Percentiles rank a stretch among this genome's conserved stretches.
Evolutionary conservation across 2,329 filamentous ascomycete species (phyloP).

Genomic region (Corniculantispora saksenae): DNA sequence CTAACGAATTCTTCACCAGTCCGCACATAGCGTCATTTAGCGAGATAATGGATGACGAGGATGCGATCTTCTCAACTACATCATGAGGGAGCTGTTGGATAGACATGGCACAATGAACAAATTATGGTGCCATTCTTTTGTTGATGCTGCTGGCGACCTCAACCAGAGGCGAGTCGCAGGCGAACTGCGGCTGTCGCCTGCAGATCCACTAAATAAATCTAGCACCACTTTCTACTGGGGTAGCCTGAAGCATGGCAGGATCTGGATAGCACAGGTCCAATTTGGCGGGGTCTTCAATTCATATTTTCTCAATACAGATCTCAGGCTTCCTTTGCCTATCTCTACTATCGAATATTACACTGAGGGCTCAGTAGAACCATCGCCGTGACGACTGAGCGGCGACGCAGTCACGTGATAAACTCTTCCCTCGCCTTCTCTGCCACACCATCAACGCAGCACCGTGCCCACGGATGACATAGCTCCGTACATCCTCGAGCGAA

Average conservation of each 20-base stretch:
- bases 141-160: not conserved
- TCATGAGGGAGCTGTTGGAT: slow-evolving; percentile 71
- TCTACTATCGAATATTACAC: not conserved
- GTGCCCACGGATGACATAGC: not conserved
- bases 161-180: not conserved
- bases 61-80: slow-evolving; percentile 78
- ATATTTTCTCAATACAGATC: not conserved
- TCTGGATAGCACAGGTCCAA: not conserved
- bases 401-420: slow-evolving; percentile 11
- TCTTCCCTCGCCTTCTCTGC: not conserved
- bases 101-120: slow-evolving; percentile 46
- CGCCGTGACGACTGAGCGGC: not conserved
- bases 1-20: slow-evolving; percentile 80
- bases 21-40: slow-evolving; percentile 71
- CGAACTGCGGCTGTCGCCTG: not conserved
- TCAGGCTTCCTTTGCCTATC: too few relatives aligned
- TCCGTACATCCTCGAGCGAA: not conserved
- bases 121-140: not conserved
- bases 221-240: slow-evolving; percentile 16
- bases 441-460: not conserved
- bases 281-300: slow-evolving; percentile 6
- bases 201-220: slow-evolving; percentile 9
- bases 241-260: slow-evolving; percentile 13
- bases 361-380: not conserved
- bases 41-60: slow-evolving; percentile 76